Conservation (phyloP, 1,139 yeast species). For the Blastobotrys petasosporus region DNA sequence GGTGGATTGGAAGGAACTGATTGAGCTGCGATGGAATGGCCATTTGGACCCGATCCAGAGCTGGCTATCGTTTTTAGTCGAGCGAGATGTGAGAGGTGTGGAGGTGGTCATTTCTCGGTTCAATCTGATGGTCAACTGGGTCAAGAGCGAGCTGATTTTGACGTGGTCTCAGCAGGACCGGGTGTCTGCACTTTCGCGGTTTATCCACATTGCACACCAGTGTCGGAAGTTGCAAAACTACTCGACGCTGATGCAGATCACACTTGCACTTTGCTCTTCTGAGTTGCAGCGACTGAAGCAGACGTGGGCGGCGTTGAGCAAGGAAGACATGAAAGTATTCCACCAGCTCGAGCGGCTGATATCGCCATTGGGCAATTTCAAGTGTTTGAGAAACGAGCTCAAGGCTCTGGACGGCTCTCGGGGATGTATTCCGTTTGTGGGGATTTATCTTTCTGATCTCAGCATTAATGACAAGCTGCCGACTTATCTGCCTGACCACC, state of each 20-base stretch:
- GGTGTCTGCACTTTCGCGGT: conserved; percentile 63
- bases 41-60: conserved; percentile 65
- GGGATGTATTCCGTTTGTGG: conserved; percentile 89
- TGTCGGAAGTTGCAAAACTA: conserved; percentile 70
- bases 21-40: conserved; percentile 61
- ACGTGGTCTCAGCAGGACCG: conserved; percentile 57
- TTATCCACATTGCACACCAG: conserved; percentile 78
- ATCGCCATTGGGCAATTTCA: conserved; percentile 60
- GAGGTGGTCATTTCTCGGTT: conserved; percentile 83
- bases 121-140: conserved; percentile 84
- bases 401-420: conserved; percentile 49
- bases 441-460: conserved; percentile 76
- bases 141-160: conserved; percentile 75
- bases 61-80: conserved; percentile 75
- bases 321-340: conserved; percentile 40
- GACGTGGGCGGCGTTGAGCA: conserved; percentile 66
- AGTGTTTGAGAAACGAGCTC: conserved; percentile 56
- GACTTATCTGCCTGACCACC: conserved; percentile 32
- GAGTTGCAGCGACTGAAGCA: conserved; percentile 53
- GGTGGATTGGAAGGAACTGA: conserved; percentile 86
- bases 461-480: conserved; percentile 69
- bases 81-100: conserved; percentile 58
- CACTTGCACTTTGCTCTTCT: conserved; percentile 74
- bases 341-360: conserved; percentile 44
- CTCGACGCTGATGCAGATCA: conserved; percentile 81